Base-by-base conservation (phyloP, 1,284 basidiomycete genomes). In the Malassezia furfur region DNA sequence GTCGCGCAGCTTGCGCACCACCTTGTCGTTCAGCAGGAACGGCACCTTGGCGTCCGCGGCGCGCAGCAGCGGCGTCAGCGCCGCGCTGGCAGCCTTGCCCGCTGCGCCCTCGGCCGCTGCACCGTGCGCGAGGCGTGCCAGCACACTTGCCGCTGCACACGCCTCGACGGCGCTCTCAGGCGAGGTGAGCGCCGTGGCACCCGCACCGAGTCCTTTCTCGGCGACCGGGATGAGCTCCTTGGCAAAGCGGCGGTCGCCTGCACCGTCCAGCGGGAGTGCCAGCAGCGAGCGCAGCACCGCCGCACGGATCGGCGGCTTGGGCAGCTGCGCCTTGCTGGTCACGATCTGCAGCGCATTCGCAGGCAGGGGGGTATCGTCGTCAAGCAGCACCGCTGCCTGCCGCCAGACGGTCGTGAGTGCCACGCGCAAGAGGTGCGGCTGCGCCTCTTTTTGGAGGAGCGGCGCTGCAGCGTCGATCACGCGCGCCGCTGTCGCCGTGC, bases 21-120 rank as follows among this genome's bases (percentile, higher is more conserved):
- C 66, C 57, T 68, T 68, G 28, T 70, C 71, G 22, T 57, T 59
- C 10, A 74, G 56, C 11, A 74, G 63, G 60, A 74, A 74, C 40
- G 71, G 71, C 17, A 67, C 65, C 54, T 73, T 74, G 21, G 64
- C 60, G 9, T 54, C 53, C 28, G 57, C 50, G 9, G 58, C 53
- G 3, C 21, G 40, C 12, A 67, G 40, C 15, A 73, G 52, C 28
- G 54, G 32, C n/a, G 25, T 9, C 14, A 45, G 43, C 25, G 32
- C 28, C 25, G 5, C 10, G 6, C 14, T 19, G 7, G 11, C 43
- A n/a, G 25, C 28, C 6, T 22, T 19, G 17, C 17, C 30, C 5
- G 22, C 21, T 8, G 40, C 15, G 1, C 15, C n/a, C n/a, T 15
- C 25, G 10, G 9, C 28, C 7, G 21, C 43, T 14, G 57, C 5